Conservation (phyloP, 1,284 basidiomycete species). For the Flammula alnicola region DNA sequence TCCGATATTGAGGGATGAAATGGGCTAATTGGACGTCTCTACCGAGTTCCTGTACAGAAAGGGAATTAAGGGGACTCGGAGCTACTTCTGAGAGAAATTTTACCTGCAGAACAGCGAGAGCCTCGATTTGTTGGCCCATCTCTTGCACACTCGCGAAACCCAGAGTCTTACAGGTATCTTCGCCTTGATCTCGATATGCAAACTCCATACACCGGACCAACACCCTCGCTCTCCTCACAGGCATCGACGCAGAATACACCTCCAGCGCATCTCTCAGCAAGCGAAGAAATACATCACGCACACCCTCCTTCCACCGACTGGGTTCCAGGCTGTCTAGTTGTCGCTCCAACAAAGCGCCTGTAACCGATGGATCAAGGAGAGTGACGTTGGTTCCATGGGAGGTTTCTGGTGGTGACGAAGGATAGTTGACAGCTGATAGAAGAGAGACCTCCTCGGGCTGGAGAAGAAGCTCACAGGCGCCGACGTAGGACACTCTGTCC, state of each 20-base stretch:
- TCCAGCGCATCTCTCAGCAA: slow-evolving; percentile 54
- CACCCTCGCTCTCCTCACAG: slow-evolving; percentile 58
- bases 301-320: slow-evolving; percentile 59
- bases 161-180: slow-evolving; percentile 28
- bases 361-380: slow-evolving; percentile 32
- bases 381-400: no score
- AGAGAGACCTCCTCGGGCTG: slow-evolving; percentile 52
- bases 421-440: slow-evolving; percentile 19
- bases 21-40: slow-evolving; percentile 43
- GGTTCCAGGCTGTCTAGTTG: slow-evolving; percentile 60
- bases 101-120: slow-evolving; percentile 47
- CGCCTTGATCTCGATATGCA: slow-evolving; percentile 46
- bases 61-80: neutral
- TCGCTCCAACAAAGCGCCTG: slow-evolving; percentile 62
- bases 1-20: slow-evolving; percentile 52
- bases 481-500: slow-evolving; percentile 69
- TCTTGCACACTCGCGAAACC: slow-evolving; percentile 36
- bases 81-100: slow-evolving; percentile 17
- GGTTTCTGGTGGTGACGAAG: slow-evolving; percentile 1
- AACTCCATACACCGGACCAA: slow-evolving; percentile 57
- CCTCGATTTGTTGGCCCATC: slow-evolving; percentile 47
- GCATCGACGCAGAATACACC: slow-evolving; percentile 52
- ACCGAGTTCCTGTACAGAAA: slow-evolving; percentile 39
- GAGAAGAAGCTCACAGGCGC: slow-evolving; percentile 64
- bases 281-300: slow-evolving; percentile 39